Evolutionary conservation across 73 alveolate genomes (phyloP), one percentile per base, ranked within the genome.

Genomic region (Urostyla sp.): DNA sequence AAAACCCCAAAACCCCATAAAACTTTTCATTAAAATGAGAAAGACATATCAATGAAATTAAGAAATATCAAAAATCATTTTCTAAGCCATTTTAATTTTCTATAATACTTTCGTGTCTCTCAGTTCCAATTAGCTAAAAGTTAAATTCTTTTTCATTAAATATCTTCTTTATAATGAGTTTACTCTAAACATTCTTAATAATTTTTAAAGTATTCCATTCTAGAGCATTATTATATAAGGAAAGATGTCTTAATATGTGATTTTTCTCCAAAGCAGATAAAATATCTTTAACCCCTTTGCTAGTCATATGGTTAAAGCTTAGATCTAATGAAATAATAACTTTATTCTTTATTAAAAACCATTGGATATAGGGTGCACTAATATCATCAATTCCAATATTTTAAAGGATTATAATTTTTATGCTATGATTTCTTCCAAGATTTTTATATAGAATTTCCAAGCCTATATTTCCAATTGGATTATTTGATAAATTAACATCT

Each of bases 151-250:
- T 32, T 10, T 57, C 61, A 3, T n/a, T n/a, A n/a, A 11, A 6
- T 8, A 43, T 63, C 53, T 63, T 63, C 28, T 63, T 63, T 3
- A 63, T 36, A n/a, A 48, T 38, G 15, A 63, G 6, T 23, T 63
- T 63, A 32, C 79, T 63, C 26, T 63, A 31, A 24, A 60, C 44
- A 40, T 63, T 63, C 31, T 60, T 63, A 16, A 63, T 63, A 7
- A 63, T 13, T 31, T 63, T 63, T 11, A 63, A n/a, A 2, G 79
- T 60, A 63, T 31, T n/a, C 79, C 79, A 63, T 43, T 63, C 79
- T 20, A 63, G 37, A 26, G 23, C 18, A 57, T 43, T 38, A 63
- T 63, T 63, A 63, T 40, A 43, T 21, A 63, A 63, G 44, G 37
- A 43, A 3, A 63, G 3, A 38, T 63, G 79, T 26, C 15, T 63